Conservation (phyloP, 345 rosid genomes). For the Mercurialis annua region DNA sequence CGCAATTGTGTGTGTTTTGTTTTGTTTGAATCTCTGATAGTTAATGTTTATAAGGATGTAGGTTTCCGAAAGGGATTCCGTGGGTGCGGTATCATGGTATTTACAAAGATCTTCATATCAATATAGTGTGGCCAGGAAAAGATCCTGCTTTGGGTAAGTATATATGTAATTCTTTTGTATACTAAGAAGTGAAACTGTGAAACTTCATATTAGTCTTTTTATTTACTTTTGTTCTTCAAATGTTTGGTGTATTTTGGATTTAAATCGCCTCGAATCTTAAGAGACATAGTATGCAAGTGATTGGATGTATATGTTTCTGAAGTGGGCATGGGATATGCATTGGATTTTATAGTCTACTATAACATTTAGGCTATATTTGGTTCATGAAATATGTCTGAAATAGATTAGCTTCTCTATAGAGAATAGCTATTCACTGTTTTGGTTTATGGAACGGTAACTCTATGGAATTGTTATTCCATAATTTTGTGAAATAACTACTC, state of each 20-base stretch:
- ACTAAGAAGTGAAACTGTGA: too few relatives aligned
- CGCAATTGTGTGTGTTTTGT: not conserved
- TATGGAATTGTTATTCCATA: too few relatives aligned
- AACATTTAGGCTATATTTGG: too few relatives aligned
- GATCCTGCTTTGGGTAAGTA: slow-evolving; percentile 48
- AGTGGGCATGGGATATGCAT: not conserved
- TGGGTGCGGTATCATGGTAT: slow-evolving; percentile 75
- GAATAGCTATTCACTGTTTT: too few relatives aligned
- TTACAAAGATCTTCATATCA: slow-evolving; percentile 58
- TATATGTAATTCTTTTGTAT: too few relatives aligned
- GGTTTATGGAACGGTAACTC: too few relatives aligned
- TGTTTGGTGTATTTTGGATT: not conserved
- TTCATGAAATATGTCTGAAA: too few relatives aligned
- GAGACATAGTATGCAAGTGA: not conserved
- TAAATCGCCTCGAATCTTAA: not conserved
- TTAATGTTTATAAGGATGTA: slow-evolving; percentile 25
- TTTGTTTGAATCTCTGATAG: slow-evolving; percentile 10
- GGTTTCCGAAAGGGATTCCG: slow-evolving; percentile 81
- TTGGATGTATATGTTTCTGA: slow-evolving; percentile 10
- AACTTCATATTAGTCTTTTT: not conserved
- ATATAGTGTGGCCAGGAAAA: slow-evolving; percentile 80
- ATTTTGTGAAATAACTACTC: too few relatives aligned
- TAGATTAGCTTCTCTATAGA: too few relatives aligned
- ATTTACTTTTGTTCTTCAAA: not conserved
- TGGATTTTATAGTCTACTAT: not conserved